These are phyloP conservation scores for Melanogaster broomeanus DNA, from an alignment of 768 basidiomycete species.

Conservation along the genomic window DNA sequence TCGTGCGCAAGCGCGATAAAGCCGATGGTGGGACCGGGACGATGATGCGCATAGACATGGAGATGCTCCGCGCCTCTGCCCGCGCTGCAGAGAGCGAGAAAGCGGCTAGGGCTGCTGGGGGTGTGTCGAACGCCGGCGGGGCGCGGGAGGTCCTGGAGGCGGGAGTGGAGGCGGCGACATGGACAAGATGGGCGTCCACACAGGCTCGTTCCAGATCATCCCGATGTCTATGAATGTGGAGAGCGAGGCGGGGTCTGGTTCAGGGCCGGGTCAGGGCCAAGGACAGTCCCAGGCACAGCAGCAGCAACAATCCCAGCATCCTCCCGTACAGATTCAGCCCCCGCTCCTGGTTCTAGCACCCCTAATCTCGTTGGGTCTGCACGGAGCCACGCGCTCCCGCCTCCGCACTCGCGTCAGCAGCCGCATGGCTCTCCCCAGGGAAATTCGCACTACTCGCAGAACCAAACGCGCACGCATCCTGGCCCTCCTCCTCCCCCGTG, in stretches of 20 bases:
- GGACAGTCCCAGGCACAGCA: conserved; percentile 6
- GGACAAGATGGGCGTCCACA: conserved; percentile 44
- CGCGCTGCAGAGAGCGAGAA: conserved; percentile 51
- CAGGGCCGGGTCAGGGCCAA: conserved; percentile 1
- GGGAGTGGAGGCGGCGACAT: conserved; percentile 8
- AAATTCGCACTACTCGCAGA: conserved; percentile 7
- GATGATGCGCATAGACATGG: conserved; percentile 63
- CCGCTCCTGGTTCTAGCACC: conserved; percentile 9
- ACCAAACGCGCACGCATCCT: conserved; percentile 13
- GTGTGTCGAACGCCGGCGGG: conserved; percentile 26
- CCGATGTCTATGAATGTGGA: conserved; percentile 24
- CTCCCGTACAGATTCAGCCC: conserved; percentile 8
- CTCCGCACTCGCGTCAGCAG: conserved; percentile 5
- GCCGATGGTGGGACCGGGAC: conserved; percentile 51
- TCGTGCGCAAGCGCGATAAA: conserved; percentile 79
- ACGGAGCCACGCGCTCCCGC: conserved; percentile 10
- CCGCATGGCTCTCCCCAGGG: neutral
- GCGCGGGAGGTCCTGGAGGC: neutral
- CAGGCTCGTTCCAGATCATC: conserved; percentile 60
- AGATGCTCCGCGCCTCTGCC: conserved; percentile 72
- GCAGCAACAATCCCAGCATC: conserved; percentile 6
- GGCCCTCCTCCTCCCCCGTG: conserved; percentile 27
- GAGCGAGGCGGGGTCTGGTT: conserved; percentile 1
- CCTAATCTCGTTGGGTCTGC: conserved; percentile 3
- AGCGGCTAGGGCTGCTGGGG: conserved; percentile 28